Percentiles rank a stretch among this genome's conserved stretches.
Conservation (phyloP, 2,329 filamentous ascomycete genomes). For the Gyromitra esculenta region DNA sequence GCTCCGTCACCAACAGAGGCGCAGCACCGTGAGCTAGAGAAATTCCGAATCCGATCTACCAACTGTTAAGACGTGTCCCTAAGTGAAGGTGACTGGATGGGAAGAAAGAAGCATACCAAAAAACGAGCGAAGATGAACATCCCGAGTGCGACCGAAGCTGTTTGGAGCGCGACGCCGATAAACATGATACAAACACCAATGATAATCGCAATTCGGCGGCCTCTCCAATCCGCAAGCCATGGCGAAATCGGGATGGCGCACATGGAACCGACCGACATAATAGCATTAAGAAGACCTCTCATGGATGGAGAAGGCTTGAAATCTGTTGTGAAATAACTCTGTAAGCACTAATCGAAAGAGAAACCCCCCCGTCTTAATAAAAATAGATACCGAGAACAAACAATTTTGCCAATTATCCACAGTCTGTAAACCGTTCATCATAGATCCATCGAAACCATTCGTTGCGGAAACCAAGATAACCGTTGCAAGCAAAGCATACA, state of each 20-base stretch:
- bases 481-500: constrained; percentile 59
- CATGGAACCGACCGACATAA: constrained; percentile 65
- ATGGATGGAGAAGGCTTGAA: constrained; percentile 59
- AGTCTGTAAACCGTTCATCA: constrained; percentile 65
- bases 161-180: constrained; percentile 63
- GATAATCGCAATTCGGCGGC: constrained; percentile 64
- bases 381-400: constrained; percentile 53
- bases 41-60: constrained; percentile 60
- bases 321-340: constrained; percentile 25
- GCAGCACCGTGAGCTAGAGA: constrained; percentile 62
- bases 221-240: constrained; percentile 64
- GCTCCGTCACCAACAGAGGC: constrained; percentile 62
- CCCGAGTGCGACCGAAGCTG: constrained; percentile 60
- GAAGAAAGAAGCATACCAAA: constrained; percentile 35
- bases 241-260: constrained; percentile 64
- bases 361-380: neutral
- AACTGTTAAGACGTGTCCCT: constrained; percentile 43
- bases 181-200: constrained; percentile 64
- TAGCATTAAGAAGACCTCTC: constrained; percentile 63
- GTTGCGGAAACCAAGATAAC: constrained; percentile 60
- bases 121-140: constrained; percentile 62
- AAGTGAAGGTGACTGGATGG: neutral
- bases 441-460: constrained; percentile 62
- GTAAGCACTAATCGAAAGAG: neutral
- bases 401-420: constrained; percentile 63